Evolutionary conservation across 2,329 filamentous ascomycete genomes (phyloP), one percentile per base, ranked within the genome.

Genomic region (Colletotrichum destructivum): DNA sequence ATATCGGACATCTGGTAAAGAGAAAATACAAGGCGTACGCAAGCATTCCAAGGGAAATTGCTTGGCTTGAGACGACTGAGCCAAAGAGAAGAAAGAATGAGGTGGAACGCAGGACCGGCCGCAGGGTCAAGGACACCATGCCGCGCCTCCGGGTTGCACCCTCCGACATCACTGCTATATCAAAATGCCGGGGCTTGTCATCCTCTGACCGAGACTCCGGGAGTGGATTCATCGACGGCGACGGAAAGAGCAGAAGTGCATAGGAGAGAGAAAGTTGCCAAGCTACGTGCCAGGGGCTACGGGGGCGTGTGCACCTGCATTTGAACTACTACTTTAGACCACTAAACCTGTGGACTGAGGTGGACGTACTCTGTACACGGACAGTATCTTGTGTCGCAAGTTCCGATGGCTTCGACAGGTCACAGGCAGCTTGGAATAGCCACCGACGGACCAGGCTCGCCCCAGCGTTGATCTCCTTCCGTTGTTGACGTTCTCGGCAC

Each of bases 31-130:
- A 55, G 38, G 68, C 49, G n/a, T 71, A 69, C 69, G 69, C 64
- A 71, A 71, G 57, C 69, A 71, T 71, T 57, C 65, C 52, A 47
- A 21, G 51, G 49, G 55, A 26, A 40, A 31, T 40, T 69, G 52
- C 69, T 69, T 69, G 65, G 64, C 69, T 59, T 63, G 65, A 57
- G 52, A 55, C 57, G 44, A 51, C 23, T 51, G 42, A n/a, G 62
- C 21, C 47, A 56, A 47, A 21, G 61, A 21, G 59, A 66, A 66
- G 52, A 51, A 59, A 38, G 57, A 62, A 31, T 46, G 42, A 61
- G 47, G 65, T 62, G 57, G 52, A 18, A 59, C 57, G 57, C 64
- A 62, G 69, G 21, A 71, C 69, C 69, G 68, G 62, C 67, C 57
- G 63, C 56, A 68, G 57, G 35, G 64, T 46, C 68, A 42, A 67